These are phyloP conservation scores for Boletus barrowsii DNA, from an alignment of 768 basidiomycete genomes.

Conservation along the genomic window DNA sequence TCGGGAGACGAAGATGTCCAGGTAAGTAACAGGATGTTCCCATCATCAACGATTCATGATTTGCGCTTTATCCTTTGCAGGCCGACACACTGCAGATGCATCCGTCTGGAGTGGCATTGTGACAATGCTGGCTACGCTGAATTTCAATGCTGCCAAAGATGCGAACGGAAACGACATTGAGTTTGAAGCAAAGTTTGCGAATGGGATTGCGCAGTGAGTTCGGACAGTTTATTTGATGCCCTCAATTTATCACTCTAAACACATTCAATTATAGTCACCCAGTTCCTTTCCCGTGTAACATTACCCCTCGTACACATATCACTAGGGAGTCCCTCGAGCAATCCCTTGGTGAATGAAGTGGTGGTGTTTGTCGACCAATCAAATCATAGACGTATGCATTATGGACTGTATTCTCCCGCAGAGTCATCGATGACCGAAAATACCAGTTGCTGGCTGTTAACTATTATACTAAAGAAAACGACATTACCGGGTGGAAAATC, in stretches of 20 bases:
- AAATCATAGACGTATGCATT: too few relatives aligned
- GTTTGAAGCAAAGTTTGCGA: not conserved
- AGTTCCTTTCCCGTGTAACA: not conserved
- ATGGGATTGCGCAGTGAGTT: not conserved
- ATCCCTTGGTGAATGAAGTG: too few relatives aligned
- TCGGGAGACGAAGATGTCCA: not conserved
- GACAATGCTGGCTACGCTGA: not conserved
- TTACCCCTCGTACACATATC: not conserved
- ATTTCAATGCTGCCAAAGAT: not conserved
- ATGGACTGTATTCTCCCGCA: too few relatives aligned
- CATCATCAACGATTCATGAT: not conserved
- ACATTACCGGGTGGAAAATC: too few relatives aligned
- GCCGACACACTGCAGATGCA: not conserved
- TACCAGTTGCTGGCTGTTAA: too few relatives aligned
- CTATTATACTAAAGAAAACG: too few relatives aligned
- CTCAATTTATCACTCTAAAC: not conserved
- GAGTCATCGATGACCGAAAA: too few relatives aligned
- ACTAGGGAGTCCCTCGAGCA: too few relatives aligned
- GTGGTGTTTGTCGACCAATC: too few relatives aligned
- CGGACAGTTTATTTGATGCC: not conserved
- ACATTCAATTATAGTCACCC: not conserved
- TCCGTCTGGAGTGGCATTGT: not conserved
- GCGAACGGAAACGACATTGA: not conserved
- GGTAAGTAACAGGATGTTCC: not conserved
- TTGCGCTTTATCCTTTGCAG: not conserved